A percentile compares a stretch with the other conserved stretches of the same genome.
phyloP scores from a whole-genome alignment of 1,284 basidiomycete genomes.

The Ceratobasidium sp. region DNA sequence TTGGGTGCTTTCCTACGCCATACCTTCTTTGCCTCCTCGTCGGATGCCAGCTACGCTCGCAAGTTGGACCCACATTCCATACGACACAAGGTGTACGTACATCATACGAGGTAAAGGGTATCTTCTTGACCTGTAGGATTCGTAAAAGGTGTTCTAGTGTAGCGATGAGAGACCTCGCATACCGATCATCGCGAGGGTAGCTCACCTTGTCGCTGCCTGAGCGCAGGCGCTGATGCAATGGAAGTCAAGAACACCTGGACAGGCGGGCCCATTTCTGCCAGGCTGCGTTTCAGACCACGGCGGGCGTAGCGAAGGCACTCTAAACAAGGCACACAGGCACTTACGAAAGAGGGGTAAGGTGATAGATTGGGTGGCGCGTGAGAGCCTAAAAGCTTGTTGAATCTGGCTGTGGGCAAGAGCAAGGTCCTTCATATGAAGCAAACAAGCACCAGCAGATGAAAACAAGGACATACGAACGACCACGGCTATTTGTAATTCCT shows the following conservation, averaged over 20 bases:
- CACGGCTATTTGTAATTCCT: background rate
- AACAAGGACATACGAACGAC: background rate
- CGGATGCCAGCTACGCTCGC: constrained; percentile 67
- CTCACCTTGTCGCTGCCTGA: constrained; percentile 69
- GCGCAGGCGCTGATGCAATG: constrained; percentile 78
- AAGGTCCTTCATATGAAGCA: constrained; percentile 4
- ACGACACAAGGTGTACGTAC: constrained; percentile 23
- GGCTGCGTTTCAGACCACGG: constrained; percentile 7
- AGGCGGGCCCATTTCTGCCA: constrained; percentile 61
- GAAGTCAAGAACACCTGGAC: constrained; percentile 85
- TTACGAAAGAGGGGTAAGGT: constrained; percentile 6
- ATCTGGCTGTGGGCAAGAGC: constrained; percentile 5
- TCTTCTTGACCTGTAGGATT: constrained; percentile 83
- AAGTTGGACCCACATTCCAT: constrained; percentile 11
- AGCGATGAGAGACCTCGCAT: background rate
- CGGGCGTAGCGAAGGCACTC: no score
- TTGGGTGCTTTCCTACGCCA: constrained; percentile 84
- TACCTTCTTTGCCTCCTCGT: constrained; percentile 78
- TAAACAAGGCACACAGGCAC: background rate
- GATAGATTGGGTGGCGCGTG: no score
- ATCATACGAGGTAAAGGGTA: constrained; percentile 80
- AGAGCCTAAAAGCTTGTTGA: constrained; percentile 6
- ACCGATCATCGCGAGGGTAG: constrained; percentile 62
- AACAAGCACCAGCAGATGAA: constrained; percentile 1
- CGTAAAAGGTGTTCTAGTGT: constrained; percentile 63